Conservation (phyloP, 306 rosid species). For the Acacia confusa region DNA sequence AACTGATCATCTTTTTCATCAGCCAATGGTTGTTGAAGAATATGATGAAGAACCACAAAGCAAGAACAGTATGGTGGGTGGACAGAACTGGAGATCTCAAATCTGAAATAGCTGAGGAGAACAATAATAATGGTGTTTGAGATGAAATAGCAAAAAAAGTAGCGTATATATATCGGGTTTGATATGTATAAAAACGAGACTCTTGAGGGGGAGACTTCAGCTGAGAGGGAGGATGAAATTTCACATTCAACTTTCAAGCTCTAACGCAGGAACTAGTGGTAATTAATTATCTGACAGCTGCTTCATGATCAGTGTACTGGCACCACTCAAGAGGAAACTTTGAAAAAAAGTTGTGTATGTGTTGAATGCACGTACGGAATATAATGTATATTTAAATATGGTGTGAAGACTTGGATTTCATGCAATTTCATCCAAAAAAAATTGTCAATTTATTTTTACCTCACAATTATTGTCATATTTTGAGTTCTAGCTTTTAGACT, state of each 20-base stretch:
- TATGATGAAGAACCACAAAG: conserved; percentile 12
- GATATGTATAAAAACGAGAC: no score
- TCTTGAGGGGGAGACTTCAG: no score
- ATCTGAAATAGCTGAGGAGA: conserved; percentile 42
- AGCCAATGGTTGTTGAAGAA: conserved; percentile 2
- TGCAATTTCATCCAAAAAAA: no score
- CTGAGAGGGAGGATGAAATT: conserved; percentile 38
- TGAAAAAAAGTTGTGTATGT: neutral
- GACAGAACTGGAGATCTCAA: conserved; percentile 51
- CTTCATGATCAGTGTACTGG: conserved; percentile 30
- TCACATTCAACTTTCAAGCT: conserved; percentile 35
- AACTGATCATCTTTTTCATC: neutral
- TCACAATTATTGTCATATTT: neutral
- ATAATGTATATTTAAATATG: no score
- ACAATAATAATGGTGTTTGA: conserved; percentile 29
- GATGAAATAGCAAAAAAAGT: conserved; percentile 5
- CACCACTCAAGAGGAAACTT: neutral
- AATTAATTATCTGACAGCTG: conserved; percentile 23
- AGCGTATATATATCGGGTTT: no score
- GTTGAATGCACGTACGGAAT: neutral
- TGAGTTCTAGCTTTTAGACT: neutral
- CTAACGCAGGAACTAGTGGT: conserved; percentile 22
- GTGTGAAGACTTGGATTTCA: neutral
- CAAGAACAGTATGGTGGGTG: conserved; percentile 13
- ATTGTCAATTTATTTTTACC: no score